A percentile compares a stretch with the other conserved stretches of the same genome.
Conservation (phyloP, 129 eudicot species). For the Daucus carota region DH1_v3.0 NC_030385.2:39935501-39936000, state of each 20-base stretch:
- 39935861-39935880: background rate
- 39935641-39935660: background rate
- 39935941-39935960: too few relatives aligned
- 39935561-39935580: background rate
- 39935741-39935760: conserved; percentile 40
- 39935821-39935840: conserved; percentile 28
- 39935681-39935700: conserved; percentile 24
- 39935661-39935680: background rate
- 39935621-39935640: background rate
- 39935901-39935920: background rate
- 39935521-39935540: background rate
- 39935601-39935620: background rate
- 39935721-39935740: conserved; percentile 40
- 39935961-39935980: too few relatives aligned
- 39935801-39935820: conserved; percentile 39
- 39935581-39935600: background rate
- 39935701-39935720: conserved; percentile 33
- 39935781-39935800: conserved; percentile 42
- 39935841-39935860: conserved; percentile 12
- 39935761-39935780: conserved; percentile 25
- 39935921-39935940: background rate
- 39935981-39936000: background rate
- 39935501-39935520: background rate
- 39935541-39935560: background rate
- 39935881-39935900: background rate